These are phyloP conservation scores for Xanthoconium purpureum DNA, from an alignment of 768 basidiomycete genomes.

Conservation along the genomic window DNA sequence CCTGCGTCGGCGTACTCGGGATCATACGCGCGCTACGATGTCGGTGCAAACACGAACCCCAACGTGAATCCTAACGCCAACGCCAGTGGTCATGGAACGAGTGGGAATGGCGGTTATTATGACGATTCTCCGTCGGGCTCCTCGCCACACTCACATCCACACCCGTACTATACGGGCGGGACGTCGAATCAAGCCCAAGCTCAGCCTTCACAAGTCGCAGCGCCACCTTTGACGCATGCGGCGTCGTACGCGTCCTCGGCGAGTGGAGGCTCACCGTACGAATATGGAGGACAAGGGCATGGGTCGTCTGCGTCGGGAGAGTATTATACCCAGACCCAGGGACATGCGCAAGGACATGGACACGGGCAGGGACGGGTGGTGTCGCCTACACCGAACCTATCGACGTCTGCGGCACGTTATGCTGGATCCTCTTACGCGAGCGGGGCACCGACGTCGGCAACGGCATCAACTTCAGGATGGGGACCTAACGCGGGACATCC, in stretches of 20 bases:
- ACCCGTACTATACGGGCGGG: conserved; percentile 21
- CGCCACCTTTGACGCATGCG: conserved; percentile 17
- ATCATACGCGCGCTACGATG: conserved; percentile 28
- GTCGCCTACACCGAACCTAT: conserved; percentile 18
- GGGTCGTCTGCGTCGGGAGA: conserved; percentile 21
- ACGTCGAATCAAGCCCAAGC: conserved; percentile 14
- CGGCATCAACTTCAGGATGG: conserved; percentile 13
- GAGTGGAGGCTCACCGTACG: conserved; percentile 22
- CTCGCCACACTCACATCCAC: conserved; percentile 20
- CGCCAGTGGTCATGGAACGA: conserved; percentile 6
- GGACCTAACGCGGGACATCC: conserved; percentile 14
- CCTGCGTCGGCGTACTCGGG: conserved; percentile 23
- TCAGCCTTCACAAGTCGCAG: conserved; percentile 20
- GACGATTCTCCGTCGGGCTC: conserved; percentile 22
- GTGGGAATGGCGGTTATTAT: conserved; percentile 23
- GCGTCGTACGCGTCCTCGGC: conserved; percentile 24
- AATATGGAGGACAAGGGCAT: conserved; percentile 22
- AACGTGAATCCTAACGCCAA: conserved; percentile 11
- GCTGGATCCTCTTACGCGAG: conserved; percentile 5
- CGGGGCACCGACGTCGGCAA: background rate
- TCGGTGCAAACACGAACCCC: conserved; percentile 25
- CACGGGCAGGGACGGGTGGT: conserved; percentile 16
- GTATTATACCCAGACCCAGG: conserved; percentile 23
- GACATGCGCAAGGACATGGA: conserved; percentile 3
- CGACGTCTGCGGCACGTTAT: conserved; percentile 17